Evolutionary conservation across 495 filamentous ascomycete genomes (phyloP).

Genomic region (Neohortaea acidophila): DNA sequence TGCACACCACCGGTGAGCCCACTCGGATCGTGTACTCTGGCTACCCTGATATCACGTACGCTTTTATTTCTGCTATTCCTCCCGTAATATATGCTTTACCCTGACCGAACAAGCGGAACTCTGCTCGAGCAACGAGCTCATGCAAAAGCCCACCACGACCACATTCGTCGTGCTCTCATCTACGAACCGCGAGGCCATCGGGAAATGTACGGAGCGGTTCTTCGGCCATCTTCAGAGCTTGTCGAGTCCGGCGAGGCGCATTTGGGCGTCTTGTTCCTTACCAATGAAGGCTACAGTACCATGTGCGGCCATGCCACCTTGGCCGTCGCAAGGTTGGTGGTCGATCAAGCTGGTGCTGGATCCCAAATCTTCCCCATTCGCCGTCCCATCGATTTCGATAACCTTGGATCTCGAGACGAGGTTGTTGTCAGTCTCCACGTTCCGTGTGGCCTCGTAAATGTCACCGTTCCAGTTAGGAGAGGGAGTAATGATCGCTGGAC

Average conservation of each 20-base stretch:
- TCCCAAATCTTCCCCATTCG: background rate
- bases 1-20: slow-evolving; percentile 18
- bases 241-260: slow-evolving; percentile 9
- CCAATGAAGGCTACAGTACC: slow-evolving; percentile 13
- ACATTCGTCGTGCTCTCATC: slow-evolving; percentile 12
- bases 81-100: background rate
- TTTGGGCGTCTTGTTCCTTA: slow-evolving; percentile 15
- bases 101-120: slow-evolving; percentile 5
- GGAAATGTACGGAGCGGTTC: slow-evolving; percentile 19
- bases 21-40: slow-evolving; percentile 14
- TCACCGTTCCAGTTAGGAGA: slow-evolving; percentile 3
- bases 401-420: background rate
- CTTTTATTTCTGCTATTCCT: background rate
- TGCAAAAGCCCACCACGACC: slow-evolving; percentile 9
- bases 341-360: slow-evolving; percentile 4
- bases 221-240: slow-evolving; percentile 10
- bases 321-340: slow-evolving; percentile 12
- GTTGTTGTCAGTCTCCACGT: slow-evolving; percentile 7
- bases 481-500: background rate
- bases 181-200: slow-evolving; percentile 14
- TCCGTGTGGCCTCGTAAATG: slow-evolving; percentile 10
- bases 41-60: slow-evolving; percentile 12
- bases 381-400: no score
- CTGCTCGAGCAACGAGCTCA: slow-evolving; percentile 13
- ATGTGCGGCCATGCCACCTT: slow-evolving; percentile 20